Evolutionary conservation across 225 moss, liverwort and hornwort genomes (phyloP).

Genomic region (Asterella californica): DNA sequence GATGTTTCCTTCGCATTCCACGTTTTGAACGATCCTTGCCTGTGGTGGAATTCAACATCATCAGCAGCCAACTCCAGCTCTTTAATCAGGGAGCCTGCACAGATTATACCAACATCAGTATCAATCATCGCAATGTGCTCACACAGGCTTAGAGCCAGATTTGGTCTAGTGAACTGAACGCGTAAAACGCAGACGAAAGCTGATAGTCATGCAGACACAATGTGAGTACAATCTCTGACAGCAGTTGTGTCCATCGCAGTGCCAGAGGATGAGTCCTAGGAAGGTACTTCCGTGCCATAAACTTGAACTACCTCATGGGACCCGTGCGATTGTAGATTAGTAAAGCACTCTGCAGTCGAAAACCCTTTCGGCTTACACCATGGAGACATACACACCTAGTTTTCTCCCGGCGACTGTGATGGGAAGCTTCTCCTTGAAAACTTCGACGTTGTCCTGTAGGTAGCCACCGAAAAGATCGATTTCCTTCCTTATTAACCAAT

Average conservation of each 20-base stretch:
- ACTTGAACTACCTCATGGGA: neutral
- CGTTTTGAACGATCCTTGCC: neutral
- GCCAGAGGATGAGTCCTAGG: neutral
- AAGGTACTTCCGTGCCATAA: neutral
- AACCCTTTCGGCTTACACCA: neutral
- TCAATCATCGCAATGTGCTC: neutral
- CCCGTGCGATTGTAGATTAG: no score
- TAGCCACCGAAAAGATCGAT: conserved; percentile 7
- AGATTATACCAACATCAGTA: neutral
- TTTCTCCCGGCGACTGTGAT: neutral
- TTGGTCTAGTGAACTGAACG: neutral
- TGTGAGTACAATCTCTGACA: no score
- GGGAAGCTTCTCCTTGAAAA: conserved; percentile 4
- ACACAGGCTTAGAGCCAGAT: neutral
- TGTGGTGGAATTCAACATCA: conserved; percentile 12
- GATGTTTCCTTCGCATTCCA: conserved; percentile 13
- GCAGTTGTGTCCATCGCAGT: no score
- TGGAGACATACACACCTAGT: neutral
- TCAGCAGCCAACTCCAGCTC: conserved; percentile 15
- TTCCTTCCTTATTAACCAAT: conserved; percentile 10
- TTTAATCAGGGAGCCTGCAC: neutral
- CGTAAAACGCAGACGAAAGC: neutral
- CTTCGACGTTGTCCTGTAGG: conserved; percentile 2
- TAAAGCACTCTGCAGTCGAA: neutral
- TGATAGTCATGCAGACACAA: no score